A percentile compares a stretch with the other conserved stretches of the same genome.
These are phyloP conservation scores for Vitis hybrid DNA, from an alignment of 177 flowering plant genomes.

Conservation along the genomic window DNA sequence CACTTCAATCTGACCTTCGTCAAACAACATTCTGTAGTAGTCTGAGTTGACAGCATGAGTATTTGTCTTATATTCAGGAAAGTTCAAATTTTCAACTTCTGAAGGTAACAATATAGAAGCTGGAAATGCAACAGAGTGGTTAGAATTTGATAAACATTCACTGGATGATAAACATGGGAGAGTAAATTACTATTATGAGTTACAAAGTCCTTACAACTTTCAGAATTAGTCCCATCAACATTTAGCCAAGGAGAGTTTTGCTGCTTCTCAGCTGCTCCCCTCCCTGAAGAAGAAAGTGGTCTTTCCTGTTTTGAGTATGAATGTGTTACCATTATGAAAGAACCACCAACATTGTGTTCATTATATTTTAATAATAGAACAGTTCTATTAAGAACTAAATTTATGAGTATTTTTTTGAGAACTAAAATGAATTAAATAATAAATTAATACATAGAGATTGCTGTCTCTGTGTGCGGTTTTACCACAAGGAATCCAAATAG, in stretches of 20 bases:
- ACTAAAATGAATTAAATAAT: too few species aligned
- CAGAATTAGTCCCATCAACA: conserved; percentile 19
- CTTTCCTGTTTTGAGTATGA: conserved; percentile 33
- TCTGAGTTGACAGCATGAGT: conserved; percentile 30
- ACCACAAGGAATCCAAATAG: neutral
- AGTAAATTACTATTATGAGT: conserved; percentile 15
- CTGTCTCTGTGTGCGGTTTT: neutral
- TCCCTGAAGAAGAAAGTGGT: conserved; percentile 14
- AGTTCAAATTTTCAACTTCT: conserved; percentile 28
- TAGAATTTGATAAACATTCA: conserved; percentile 23
- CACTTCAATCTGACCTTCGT: conserved; percentile 36
- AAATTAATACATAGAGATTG: too few species aligned
- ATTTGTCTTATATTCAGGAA: conserved; percentile 27
- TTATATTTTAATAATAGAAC: neutral
- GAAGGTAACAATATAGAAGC: conserved; percentile 31
- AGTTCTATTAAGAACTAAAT: neutral
- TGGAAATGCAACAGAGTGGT: conserved; percentile 28
- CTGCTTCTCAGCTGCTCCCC: conserved; percentile 23
- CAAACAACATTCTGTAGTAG: conserved; percentile 34
- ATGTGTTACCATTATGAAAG: neutral
- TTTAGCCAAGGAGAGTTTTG: conserved; percentile 21
- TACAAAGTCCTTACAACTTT: conserved; percentile 25
- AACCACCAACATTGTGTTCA: neutral
- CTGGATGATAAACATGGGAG: conserved; percentile 21
- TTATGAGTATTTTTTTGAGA: too few species aligned